Base-by-base conservation (phyloP, 495 filamentous ascomycete genomes). In the Xylaria bambusicola region DNA sequence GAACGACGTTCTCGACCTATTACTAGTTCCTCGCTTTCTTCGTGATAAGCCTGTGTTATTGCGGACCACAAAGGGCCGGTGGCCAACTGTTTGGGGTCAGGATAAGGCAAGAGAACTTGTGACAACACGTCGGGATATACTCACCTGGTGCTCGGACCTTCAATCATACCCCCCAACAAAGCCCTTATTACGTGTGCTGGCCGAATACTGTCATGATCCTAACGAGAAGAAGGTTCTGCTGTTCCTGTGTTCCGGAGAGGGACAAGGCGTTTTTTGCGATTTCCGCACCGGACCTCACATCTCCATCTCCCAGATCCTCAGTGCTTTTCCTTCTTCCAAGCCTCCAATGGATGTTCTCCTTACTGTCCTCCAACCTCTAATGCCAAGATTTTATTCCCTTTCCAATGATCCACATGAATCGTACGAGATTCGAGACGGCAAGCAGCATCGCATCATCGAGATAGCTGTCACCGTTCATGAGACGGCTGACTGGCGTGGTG, bases 51-150 rank as follows among this genome's bases (percentile, higher is more conserved):
- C 87, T 15, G 80, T 97, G 21, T 75, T 86, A 13, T 74, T 98
- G 38, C 83, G 85, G 64, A 98, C 94, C 2, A 83, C 79, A 21
- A 82, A 79, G 33, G 95, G 95, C 15, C 80, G 94, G 8, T 98
- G 94, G 94, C 94, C 94, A 2, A 98, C 94, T 9, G 94, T 98
- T 45, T 98, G 95, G 94, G 93, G 93, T 20, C 89, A 94, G n/a
- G 93, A 97, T 27, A 67, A 90, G 66, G 71, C 93, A 1, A 82
- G 95, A 40, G 86, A 93, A 63, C 73, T 98, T 20, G 80, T 90
- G 48, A 97, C 93, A 1, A 97, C 93, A 1, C 85, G 94, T 13
- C 81, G 94, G 9, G 94, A 96, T 71, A 78, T 98, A 17, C 78
- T 98, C 24, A 97, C 88, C 49, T 98, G 94, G 94, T 97, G 92